These are phyloP conservation scores for Pythium aquatile DNA, from an alignment of 352 stramenopile genomes.

Conservation along the genomic window DNA sequence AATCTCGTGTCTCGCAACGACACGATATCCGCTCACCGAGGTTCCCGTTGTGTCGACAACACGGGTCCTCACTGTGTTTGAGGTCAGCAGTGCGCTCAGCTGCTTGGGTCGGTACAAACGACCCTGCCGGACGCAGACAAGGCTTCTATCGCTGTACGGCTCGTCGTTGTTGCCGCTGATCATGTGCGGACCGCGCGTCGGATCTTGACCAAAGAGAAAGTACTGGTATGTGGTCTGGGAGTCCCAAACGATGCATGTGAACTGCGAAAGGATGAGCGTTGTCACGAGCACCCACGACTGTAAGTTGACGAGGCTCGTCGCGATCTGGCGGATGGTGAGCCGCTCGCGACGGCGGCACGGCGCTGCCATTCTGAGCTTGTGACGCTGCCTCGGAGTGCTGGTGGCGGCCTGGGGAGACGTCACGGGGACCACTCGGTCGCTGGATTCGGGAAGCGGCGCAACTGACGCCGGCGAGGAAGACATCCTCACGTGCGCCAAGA, in stretches of 20 bases:
- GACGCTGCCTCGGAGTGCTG: not conserved
- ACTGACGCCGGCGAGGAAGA: not conserved
- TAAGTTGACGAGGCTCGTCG: conserved; percentile 6
- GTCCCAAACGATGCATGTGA: conserved; percentile 35
- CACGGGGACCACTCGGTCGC: no score
- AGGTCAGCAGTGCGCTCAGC: conserved; percentile 32
- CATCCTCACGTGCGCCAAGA: no score
- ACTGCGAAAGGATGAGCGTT: conserved; percentile 13
- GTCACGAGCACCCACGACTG: conserved; percentile 8
- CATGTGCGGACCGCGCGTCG: not conserved
- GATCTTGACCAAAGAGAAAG: conserved; percentile 27
- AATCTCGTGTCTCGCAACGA: conserved; percentile 14
- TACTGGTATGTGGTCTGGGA: conserved; percentile 24
- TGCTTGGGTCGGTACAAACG: conserved; percentile 36
- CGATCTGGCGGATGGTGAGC: not conserved
- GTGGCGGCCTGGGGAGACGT: no score
- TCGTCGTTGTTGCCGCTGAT: conserved; percentile 44
- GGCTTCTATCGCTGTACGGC: conserved; percentile 40
- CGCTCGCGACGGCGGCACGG: not conserved
- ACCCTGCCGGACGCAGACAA: conserved; percentile 45
- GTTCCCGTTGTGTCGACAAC: conserved; percentile 3
- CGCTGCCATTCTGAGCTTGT: not conserved
- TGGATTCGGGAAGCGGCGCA: not conserved
- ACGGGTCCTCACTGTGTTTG: not conserved
- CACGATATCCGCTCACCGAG: conserved; percentile 17